Conservation (phyloP, 768 basidiomycete species). For the Suillus variegatus region DNA sequence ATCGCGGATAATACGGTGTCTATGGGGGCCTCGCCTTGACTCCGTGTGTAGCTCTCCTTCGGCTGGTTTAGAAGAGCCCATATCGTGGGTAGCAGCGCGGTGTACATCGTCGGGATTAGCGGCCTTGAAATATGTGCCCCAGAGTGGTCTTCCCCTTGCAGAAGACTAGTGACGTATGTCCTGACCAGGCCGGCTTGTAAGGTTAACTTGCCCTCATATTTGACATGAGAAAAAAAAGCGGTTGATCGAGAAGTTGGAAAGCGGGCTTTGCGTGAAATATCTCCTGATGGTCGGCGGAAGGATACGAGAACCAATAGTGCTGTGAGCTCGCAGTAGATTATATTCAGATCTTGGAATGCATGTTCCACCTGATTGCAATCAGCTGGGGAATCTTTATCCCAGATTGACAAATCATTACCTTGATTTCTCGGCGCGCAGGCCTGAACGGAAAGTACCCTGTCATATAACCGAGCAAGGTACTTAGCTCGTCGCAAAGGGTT, state of each 20-base stretch:
- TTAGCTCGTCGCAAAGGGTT: constrained; percentile 48
- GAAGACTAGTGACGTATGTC: constrained; percentile 59
- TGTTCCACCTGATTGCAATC: constrained; percentile 53
- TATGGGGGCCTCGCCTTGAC: constrained; percentile 19
- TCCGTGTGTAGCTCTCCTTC: constrained; percentile 18
- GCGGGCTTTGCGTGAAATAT: constrained; percentile 8
- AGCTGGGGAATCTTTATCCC: not conserved
- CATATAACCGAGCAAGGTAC: constrained; percentile 69
- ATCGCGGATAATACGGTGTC: constrained; percentile 48
- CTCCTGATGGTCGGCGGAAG: constrained; percentile 15
- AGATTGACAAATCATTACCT: constrained; percentile 36
- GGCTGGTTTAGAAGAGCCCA: constrained; percentile 70
- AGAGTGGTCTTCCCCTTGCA: constrained; percentile 50
- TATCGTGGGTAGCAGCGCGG: constrained; percentile 70
- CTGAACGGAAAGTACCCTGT: constrained; percentile 83
- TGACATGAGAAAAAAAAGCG: constrained; percentile 21
- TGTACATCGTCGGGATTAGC: constrained; percentile 60
- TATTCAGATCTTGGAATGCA: constrained; percentile 67
- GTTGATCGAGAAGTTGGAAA: constrained; percentile 13
- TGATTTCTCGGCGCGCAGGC: constrained; percentile 54
- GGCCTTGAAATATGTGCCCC: constrained; percentile 47
- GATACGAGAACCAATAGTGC: constrained; percentile 57
- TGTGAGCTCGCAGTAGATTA: constrained; percentile 76
- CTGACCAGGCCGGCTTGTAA: constrained; percentile 54
- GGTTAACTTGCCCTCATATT: constrained; percentile 23